Base-by-base conservation (phyloP, 345 rosid species). In the Cardamine occulta region DNA sequence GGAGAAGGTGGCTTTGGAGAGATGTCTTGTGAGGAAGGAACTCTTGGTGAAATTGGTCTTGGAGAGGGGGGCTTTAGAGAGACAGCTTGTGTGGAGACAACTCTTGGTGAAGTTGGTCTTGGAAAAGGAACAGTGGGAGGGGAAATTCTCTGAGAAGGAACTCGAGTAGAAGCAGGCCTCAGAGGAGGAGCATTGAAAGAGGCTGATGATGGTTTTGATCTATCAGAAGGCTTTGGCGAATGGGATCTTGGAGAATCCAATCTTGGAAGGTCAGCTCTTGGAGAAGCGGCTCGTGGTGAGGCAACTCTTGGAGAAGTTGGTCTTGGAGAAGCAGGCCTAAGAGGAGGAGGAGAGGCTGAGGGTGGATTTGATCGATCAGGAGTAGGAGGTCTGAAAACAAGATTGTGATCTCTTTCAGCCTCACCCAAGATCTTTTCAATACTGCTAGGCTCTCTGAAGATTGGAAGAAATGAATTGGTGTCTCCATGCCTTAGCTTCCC, bases 341-440 rank as follows among this genome's bases (percentile, higher is more conserved):
- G 17, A 34, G 39, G 85, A 8, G 86, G 81, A 59, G 75, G 44
- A 21, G 76, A 73, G 5, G 70, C 35, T 40, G 81, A 66, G 13
- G 23, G 39, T 21, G 67, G 68, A 24, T 42, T 51, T 59, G 64
- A 42, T 5, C 40, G 51, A 60, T 78, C 74, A 72, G 74, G 81
- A 39, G 74, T 31, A n/a, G 88, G 96, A 66, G 99, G 98, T 79
- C 86, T 81, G 80, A 91, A 91, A 40, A 82, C 63, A 75, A 93
- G 68, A 34, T 80, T 86, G 51, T 93, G 91, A 82, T 89, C 99
- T 77, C 91, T 86, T 77, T 93, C 99, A 8, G 94, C 99, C 47
- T 96, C 99, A 53, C 86, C 97, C 52, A 96, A 80, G 53, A 96
- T 96, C 79, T 91, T 84, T 80, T 96, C 99, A 21, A 96, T 86